Base-by-base conservation (phyloP, 257 asterid species). In the Plantago elongata region DNA sequence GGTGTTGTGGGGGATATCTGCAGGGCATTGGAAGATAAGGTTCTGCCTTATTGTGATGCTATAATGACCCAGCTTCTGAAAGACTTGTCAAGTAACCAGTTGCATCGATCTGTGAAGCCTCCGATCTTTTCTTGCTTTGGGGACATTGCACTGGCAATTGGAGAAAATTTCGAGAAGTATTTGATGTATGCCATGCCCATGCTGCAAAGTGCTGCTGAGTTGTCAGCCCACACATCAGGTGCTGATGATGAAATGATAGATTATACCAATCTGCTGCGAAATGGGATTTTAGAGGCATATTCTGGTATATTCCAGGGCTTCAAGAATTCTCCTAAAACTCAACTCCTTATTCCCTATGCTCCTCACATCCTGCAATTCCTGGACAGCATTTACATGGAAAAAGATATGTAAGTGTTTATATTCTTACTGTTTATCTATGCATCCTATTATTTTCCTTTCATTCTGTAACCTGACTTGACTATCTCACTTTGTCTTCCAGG, bases 1-100 rank as follows among this genome's bases (percentile, higher is more conserved):
- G 94, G 95, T 62, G 95, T 89, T 44, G 97, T 89, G 62, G 95
- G 95, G 66, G 95, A 89, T 70, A 74, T 89, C 48, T 89, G 94
- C 76, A 76, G 97, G 74, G 94, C 97, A 48, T 69, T 89, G 80
- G 97, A 87, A 74, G 94, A 78, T 69, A 83, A 74, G 76, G 54
- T 86, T 56, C 73, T 84, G 50, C 94, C 94, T 2, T 86, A 72
- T 47, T 89, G 97, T 74, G 97, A 89, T 68, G 94, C 94, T 30
- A 83, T 86, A 58, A 84, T 89, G 97, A 89, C 95, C 3, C 91
- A 62, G 64, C 94, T 89, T 56, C 75, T 89, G 62, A 89, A 84
- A 54, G 91, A 86, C 66, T 72, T 89, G 71, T 83, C 94, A 2
- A 82, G 95, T 83, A 82, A 84, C 65, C 84, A 83, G 74, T 72